These are phyloP conservation scores for Saitoella complicata DNA, from an alignment of 805 yeast species.

Conservation along the genomic window DNA sequence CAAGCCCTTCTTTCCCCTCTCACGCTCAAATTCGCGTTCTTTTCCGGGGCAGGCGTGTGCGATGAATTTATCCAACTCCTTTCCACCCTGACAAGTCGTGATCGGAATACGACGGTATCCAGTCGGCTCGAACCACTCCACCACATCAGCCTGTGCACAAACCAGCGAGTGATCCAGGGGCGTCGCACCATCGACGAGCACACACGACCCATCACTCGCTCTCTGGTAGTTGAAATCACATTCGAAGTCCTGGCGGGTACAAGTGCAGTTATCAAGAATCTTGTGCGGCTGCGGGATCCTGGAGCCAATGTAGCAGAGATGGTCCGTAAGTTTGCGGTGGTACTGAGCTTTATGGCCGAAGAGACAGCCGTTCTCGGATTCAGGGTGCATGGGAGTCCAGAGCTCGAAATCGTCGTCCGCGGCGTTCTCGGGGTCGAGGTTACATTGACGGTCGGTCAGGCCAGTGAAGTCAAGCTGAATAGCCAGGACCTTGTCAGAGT, in stretches of 20 bases:
- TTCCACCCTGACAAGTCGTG: constrained; percentile 75
- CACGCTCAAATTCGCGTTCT: constrained; percentile 39
- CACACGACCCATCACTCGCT: constrained; percentile 68
- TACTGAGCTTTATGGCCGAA: constrained; percentile 57
- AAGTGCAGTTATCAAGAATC: constrained; percentile 52
- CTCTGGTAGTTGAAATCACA: constrained; percentile 78
- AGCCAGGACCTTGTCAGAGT: constrained; percentile 32
- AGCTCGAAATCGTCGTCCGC: constrained; percentile 43
- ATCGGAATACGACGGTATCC: constrained; percentile 80
- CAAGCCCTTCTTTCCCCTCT: constrained; percentile 31
- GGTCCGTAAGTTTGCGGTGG: constrained; percentile 39
- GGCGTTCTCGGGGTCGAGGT: constrained; percentile 28
- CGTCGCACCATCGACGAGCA: constrained; percentile 53
- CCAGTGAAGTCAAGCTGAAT: constrained; percentile 43
- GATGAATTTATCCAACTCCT: constrained; percentile 46
- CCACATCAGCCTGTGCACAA: constrained; percentile 37
- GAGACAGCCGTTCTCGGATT: constrained; percentile 32
- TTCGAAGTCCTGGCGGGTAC: constrained; percentile 77
- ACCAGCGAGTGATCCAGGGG: constrained; percentile 49
- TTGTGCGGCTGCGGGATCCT: constrained; percentile 45
- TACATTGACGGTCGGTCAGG: constrained; percentile 39
- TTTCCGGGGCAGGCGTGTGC: constrained; percentile 81
- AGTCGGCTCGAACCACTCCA: constrained; percentile 73
- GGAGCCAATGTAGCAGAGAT: constrained; percentile 47
- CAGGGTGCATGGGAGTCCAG: constrained; percentile 40